A percentile compares a stretch with the other conserved stretches of the same genome.
Evolutionary conservation across 768 basidiomycete genomes (phyloP).

Genomic region (Lyophyllum atratum): DNA sequence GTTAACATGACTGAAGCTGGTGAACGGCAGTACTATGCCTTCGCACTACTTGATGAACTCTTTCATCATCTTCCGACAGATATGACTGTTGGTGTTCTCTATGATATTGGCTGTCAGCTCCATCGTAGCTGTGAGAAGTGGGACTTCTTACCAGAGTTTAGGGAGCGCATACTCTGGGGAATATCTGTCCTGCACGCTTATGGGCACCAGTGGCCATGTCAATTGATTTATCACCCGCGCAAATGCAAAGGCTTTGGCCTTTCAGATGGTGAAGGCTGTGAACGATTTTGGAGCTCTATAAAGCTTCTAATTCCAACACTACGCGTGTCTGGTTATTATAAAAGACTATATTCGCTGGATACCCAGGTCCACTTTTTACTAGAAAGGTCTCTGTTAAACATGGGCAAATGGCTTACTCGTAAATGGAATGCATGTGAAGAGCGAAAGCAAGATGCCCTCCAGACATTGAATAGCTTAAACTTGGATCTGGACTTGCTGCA

Average conservation of each 20-base stretch:
- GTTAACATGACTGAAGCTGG: constrained; percentile 37
- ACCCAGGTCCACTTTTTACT: background rate
- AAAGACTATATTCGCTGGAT: background rate
- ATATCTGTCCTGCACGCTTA: constrained; percentile 40
- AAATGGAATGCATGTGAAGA: background rate
- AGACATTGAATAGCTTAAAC: no score
- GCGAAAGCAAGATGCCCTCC: background rate
- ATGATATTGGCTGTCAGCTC: background rate
- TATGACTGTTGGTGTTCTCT: background rate
- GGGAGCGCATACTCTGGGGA: constrained; percentile 25
- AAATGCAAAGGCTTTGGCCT: constrained; percentile 9
- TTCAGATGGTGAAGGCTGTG: constrained; percentile 35
- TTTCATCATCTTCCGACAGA: constrained; percentile 31
- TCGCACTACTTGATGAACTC: constrained; percentile 23
- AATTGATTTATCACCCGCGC: constrained; percentile 33
- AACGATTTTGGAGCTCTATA: constrained; percentile 29
- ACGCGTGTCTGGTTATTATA: background rate
- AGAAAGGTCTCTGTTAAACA: background rate
- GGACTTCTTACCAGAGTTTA: constrained; percentile 17
- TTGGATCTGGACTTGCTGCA: no score
- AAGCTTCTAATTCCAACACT: background rate
- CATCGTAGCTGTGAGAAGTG: background rate
- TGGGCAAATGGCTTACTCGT: background rate
- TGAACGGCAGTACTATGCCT: constrained; percentile 28
- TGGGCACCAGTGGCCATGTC: constrained; percentile 15